These are phyloP conservation scores for Leonotis leonurus DNA, from an alignment of 257 asterid species.

Conservation along the genomic window DNA sequence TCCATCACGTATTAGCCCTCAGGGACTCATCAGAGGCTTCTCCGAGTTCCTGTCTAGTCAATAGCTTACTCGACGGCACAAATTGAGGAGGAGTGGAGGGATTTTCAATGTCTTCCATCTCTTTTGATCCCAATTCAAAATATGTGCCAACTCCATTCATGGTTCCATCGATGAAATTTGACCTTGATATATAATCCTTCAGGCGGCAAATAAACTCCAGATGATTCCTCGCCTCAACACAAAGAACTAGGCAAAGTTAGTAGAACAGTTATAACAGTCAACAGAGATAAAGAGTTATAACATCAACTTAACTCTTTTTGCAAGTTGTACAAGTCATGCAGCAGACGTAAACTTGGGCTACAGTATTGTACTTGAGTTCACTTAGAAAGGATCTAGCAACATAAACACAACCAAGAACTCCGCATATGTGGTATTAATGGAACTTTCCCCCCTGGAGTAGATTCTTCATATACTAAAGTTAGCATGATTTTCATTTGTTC, in stretches of 20 bases:
- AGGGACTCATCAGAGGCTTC: constrained; percentile 24
- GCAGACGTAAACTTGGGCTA: neutral
- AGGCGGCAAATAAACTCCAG: constrained; percentile 70
- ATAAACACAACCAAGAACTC: neutral
- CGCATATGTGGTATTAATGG: neutral
- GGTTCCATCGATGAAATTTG: constrained; percentile 46
- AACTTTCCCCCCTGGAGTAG: no score
- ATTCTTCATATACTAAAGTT: no score
- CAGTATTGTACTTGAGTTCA: neutral
- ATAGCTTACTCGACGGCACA: constrained; percentile 49
- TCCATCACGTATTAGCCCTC: no score
- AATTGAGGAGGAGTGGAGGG: constrained; percentile 26
- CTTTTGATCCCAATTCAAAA: constrained; percentile 30
- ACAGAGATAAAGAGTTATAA: neutral
- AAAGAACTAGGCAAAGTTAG: neutral
- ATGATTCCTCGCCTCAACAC: constrained; percentile 61
- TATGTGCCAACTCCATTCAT: constrained; percentile 43
- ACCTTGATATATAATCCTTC: constrained; percentile 63
- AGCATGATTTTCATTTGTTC: no score
- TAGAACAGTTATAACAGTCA: neutral
- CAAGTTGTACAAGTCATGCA: neutral
- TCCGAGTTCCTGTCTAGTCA: constrained; percentile 41
- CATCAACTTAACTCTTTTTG: neutral
- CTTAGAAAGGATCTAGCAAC: neutral
- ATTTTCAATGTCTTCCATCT: constrained; percentile 23